Conservation (phyloP, 2,329 filamentous ascomycete species). For the Zymoseptoria ardabiliae region DNA sequence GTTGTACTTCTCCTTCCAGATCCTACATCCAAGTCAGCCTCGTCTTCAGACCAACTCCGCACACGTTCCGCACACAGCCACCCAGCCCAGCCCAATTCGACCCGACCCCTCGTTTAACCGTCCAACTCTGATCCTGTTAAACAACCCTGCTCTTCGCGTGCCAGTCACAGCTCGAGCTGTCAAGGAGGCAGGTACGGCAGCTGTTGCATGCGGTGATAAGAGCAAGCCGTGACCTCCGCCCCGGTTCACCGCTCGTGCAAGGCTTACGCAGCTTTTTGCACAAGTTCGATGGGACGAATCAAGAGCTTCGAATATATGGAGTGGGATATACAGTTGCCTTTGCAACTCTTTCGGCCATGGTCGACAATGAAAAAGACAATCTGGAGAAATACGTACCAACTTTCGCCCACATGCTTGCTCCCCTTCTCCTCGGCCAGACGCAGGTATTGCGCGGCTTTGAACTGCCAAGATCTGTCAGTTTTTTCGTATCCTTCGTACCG, state of each 20-base stretch:
- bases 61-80: not conserved
- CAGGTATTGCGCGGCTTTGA: constrained; percentile 79
- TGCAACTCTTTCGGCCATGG: not conserved
- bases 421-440: constrained; percentile 83
- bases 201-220: not conserved
- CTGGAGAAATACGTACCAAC: constrained; percentile 61
- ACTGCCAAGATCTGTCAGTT: constrained; percentile 44
- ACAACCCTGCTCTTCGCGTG: not conserved
- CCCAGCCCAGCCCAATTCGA: not conserved
- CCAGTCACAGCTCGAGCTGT: not conserved
- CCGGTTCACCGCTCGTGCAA: not conserved
- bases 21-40: constrained; percentile 50
- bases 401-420: constrained; percentile 85
- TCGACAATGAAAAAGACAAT: not conserved
- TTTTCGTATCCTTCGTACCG: not conserved
- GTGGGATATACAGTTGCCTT: not conserved
- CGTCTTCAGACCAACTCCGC: not conserved
- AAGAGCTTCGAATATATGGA: not conserved
- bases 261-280: not conserved
- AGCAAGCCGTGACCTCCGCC: not conserved
- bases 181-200: not conserved
- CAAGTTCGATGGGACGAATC: not conserved
- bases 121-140: not conserved
- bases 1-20: constrained; percentile 94
- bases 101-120: not conserved